A percentile compares a stretch with the other conserved stretches of the same genome.
These are phyloP conservation scores for Phaffomyces opuntiae DNA, from an alignment of 805 yeast genomes.

Conservation along the genomic window DNA sequence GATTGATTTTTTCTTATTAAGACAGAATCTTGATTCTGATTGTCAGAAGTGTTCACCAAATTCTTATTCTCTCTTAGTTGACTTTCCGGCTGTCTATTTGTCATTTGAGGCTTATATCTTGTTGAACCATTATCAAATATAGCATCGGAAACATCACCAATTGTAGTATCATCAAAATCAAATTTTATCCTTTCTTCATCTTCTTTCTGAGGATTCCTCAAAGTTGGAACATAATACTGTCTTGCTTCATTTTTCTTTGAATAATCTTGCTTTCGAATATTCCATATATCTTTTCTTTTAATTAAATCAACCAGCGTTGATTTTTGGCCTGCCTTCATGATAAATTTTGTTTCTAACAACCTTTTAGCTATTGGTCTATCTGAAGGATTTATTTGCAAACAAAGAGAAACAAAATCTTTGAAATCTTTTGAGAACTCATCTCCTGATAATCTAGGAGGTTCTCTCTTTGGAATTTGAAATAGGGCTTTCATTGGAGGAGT, in stretches of 20 bases:
- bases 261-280: slow-evolving; percentile 14
- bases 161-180: slow-evolving; percentile 19
- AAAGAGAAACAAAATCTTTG: slow-evolving; percentile 59
- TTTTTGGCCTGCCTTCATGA: slow-evolving; percentile 31
- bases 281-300: slow-evolving; percentile 36
- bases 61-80: too few relatives aligned
- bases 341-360: slow-evolving; percentile 55
- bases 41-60: too few relatives aligned
- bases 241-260: slow-evolving; percentile 1
- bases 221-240: slow-evolving; percentile 27
- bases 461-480: slow-evolving; percentile 42
- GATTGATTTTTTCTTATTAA: neutral
- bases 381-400: slow-evolving; percentile 66
- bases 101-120: too few relatives aligned
- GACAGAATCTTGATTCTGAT: neutral
- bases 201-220: slow-evolving; percentile 2
- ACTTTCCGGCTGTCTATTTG: too few relatives aligned
- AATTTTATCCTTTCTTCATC: slow-evolving; percentile 9
- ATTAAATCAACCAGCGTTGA: slow-evolving; percentile 32
- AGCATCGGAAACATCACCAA: slow-evolving; percentile 11
- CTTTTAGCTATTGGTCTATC: slow-evolving; percentile 58
- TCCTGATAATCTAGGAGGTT: slow-evolving; percentile 91
- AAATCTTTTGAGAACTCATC: slow-evolving; percentile 54
- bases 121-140: neutral
- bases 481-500: slow-evolving; percentile 36